A percentile compares a stretch with the other conserved stretches of the same genome.
Evolutionary conservation across 495 filamentous ascomycete species (phyloP).

Genomic region (Penicillium robsamsonii): DNA sequence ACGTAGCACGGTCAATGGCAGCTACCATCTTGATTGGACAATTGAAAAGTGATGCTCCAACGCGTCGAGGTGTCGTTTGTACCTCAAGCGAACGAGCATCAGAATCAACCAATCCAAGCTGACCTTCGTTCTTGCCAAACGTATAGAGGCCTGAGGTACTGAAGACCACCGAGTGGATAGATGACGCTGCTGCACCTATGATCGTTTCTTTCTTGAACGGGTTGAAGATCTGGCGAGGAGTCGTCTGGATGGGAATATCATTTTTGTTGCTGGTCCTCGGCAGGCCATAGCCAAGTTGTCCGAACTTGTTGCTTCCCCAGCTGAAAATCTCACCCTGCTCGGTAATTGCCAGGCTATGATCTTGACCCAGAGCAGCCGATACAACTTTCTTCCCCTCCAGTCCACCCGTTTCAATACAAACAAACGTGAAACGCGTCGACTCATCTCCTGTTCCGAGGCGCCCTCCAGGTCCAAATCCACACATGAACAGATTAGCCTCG

Average conservation of each 20-base stretch:
- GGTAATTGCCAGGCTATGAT: conserved; percentile 84
- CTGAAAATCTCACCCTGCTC: conserved; percentile 81
- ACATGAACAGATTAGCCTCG: conserved; percentile 87
- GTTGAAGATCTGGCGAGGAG: conserved; percentile 87
- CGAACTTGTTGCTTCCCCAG: conserved; percentile 87
- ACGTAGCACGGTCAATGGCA: conserved; percentile 88
- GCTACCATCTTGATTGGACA: conserved; percentile 73
- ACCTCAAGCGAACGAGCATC: conserved; percentile 85
- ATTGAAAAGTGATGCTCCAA: conserved; percentile 82
- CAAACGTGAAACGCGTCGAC: conserved; percentile 78
- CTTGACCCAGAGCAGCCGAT: conserved; percentile 78
- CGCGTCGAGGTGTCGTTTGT: conserved; percentile 78
- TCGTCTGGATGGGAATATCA: conserved; percentile 75
- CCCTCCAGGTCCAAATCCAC: conserved; percentile 88
- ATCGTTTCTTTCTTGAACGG: conserved; percentile 82
- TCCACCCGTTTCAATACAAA: conserved; percentile 70
- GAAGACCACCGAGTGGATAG: conserved; percentile 87
- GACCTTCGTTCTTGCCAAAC: conserved; percentile 94
- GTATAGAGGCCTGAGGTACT: conserved; percentile 80
- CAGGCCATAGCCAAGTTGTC: conserved; percentile 81
- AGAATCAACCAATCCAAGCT: conserved; percentile 90
- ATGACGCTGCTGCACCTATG: conserved; percentile 82
- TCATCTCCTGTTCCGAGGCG: conserved; percentile 89
- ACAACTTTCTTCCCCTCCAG: conserved; percentile 67
- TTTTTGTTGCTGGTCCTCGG: conserved; percentile 51